Base-by-base conservation (phyloP, 2,329 filamentous ascomycete genomes). In the Hymenoscyphus fructigenus region DNA sequence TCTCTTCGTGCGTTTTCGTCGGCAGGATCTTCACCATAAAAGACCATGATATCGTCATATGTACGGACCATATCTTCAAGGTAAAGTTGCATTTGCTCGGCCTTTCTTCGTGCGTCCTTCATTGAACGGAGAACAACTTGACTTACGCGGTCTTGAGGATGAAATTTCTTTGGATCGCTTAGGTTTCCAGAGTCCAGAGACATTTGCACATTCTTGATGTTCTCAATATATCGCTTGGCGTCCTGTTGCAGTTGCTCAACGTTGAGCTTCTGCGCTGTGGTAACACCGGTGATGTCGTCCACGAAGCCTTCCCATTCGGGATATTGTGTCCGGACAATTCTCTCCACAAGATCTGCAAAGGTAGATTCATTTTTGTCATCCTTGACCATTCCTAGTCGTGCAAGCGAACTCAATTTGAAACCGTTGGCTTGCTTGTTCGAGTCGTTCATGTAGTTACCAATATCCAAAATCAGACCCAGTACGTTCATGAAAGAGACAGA, bases 371-470 rank as follows among this genome's bases (percentile, higher is more conserved):
- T 99, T 84, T 97, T 97, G 81, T 97, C 93, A 76, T 99, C 95
- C 81, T 99, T 99, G 75, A 98, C 92, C 93, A 99, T 98, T 67
- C 91, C 93, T 63, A 99, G 82, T 63, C 95, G 88, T 32, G 92
- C 91, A 59, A 99, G 88, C 5, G 95, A 97, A 75, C 93, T 95
- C 15, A 99, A 87, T 82, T 99, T 99, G 88, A 99, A 99, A 68
- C 95, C 95, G 65, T 90, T 91, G 3, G 95, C 95, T 79, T 98
- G 95, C 81, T 99, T 99, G 80, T 97, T 98, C 63, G 93, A 90
- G 76, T 98, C 95, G 82, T 99, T 99, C 95, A 99, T 99, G 84
- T 97, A 99, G 79, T 99, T 99, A 78, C 95, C 95, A 75, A 99
- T 97, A 77, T 97, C 94, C 73, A 99, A 82, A 78, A 99, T 99